Percentiles rank a stretch among this genome's conserved stretches.
phyloP scores from a whole-genome alignment of 306 rosid species.

The Bauhinia variegata region DNA sequence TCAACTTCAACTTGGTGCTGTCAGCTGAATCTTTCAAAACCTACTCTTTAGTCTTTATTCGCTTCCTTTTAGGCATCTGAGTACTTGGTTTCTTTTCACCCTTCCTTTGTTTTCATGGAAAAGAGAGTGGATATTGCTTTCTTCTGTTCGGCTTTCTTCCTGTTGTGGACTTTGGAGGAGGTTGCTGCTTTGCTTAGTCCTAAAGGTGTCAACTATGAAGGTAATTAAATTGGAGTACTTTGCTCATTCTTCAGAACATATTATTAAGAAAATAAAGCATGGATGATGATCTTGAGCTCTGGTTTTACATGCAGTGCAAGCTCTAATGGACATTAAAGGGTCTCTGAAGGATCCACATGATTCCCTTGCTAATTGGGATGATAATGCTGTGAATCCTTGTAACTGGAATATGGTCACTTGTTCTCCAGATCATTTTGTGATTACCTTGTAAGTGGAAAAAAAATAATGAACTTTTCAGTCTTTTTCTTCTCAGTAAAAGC shows the following conservation, averaged over 20 bases:
- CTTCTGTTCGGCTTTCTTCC: slow-evolving; percentile 49
- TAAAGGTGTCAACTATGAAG: slow-evolving; percentile 91
- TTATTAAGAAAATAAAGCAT: neutral
- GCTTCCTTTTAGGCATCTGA: slow-evolving; percentile 34
- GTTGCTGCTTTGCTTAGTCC: slow-evolving; percentile 62
- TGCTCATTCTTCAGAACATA: slow-evolving; percentile 8
- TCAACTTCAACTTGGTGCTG: slow-evolving; percentile 44
- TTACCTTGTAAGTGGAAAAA: slow-evolving; percentile 66
- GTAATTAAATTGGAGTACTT: slow-evolving; percentile 51
- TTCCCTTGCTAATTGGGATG: slow-evolving; percentile 74
- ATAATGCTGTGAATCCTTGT: slow-evolving; percentile 89
- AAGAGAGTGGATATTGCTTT: slow-evolving; percentile 37
- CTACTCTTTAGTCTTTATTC: slow-evolving; percentile 45
- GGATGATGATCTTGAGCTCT: neutral
- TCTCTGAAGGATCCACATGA: slow-evolving; percentile 65
- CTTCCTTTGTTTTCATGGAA: slow-evolving; percentile 48
- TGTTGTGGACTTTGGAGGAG: slow-evolving; percentile 54
- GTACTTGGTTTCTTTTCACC: neutral
- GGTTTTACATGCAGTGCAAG: slow-evolving; percentile 60
- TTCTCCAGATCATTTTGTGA: slow-evolving; percentile 67
- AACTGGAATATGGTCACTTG: slow-evolving; percentile 88
- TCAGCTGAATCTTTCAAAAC: slow-evolving; percentile 56
- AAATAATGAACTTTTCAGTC: neutral
- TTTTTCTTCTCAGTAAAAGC: neutral
- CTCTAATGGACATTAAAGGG: slow-evolving; percentile 60